These are phyloP conservation scores for Ophiostoma angusticollis DNA, from an alignment of 2,329 filamentous ascomycete species.

Conservation along the genomic window DNA sequence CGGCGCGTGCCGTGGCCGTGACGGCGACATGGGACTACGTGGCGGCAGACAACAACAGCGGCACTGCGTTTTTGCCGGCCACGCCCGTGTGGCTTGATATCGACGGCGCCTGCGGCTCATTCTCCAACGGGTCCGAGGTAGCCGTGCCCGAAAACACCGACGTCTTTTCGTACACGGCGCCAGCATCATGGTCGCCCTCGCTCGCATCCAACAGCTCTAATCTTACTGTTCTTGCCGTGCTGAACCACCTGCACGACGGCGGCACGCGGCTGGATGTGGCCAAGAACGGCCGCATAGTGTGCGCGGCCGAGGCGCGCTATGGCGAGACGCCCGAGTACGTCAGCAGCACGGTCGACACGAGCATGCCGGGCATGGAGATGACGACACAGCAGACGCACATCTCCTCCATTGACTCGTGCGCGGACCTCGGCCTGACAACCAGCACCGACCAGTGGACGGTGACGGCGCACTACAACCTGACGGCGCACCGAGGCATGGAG, in stretches of 20 bases:
- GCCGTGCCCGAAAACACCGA: constrained; percentile 4
- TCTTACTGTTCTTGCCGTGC: constrained; percentile 4
- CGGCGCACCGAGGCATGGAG: constrained; percentile 11
- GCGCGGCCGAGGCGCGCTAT: constrained; percentile 12
- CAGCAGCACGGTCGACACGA: not conserved
- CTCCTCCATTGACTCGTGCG: constrained; percentile 13
- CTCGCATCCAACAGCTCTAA: constrained; percentile 8
- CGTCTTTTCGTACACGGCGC: constrained; percentile 10
- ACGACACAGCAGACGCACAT: constrained; percentile 7
- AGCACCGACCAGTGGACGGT: constrained; percentile 12
- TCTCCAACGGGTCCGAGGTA: constrained; percentile 9
- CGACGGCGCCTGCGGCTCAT: constrained; percentile 14
- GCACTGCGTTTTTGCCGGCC: constrained; percentile 9
- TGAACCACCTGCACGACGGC: constrained; percentile 14
- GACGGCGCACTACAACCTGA: constrained; percentile 15
- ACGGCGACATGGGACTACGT: constrained; percentile 16
- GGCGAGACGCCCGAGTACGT: constrained; percentile 12
- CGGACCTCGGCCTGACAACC: constrained; percentile 7
- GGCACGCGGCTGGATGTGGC: constrained; percentile 7
- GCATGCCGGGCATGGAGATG: constrained; percentile 6
- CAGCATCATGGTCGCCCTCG: constrained; percentile 7
- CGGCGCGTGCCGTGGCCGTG: constrained; percentile 10
- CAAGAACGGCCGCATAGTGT: constrained; percentile 10
- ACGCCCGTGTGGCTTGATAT: constrained; percentile 17
- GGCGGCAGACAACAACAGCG: constrained; percentile 1